Conservation (phyloP, 179 eudicot species). For the Pouteria campechiana region DNA sequence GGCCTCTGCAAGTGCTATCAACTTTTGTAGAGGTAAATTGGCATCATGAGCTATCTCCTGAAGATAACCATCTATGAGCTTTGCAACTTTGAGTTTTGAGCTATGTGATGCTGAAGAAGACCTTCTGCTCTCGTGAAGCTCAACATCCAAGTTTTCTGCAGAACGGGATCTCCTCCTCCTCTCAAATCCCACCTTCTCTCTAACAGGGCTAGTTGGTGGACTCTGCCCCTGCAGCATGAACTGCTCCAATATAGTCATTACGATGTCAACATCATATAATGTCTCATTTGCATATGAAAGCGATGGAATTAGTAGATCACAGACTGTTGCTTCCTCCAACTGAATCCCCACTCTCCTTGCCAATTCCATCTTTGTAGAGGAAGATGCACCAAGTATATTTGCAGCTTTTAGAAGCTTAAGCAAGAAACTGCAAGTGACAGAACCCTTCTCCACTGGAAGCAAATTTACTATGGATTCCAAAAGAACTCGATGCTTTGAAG, state of each 20-base stretch:
- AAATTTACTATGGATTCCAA: slow-evolving; percentile 81
- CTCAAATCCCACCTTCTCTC: slow-evolving; percentile 34
- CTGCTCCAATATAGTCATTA: slow-evolving; percentile 57
- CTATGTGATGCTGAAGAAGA: slow-evolving; percentile 84
- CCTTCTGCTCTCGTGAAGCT: slow-evolving; percentile 71
- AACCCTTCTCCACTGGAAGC: slow-evolving; percentile 53
- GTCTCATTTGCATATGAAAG: slow-evolving; percentile 5
- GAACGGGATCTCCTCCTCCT: slow-evolving; percentile 64
- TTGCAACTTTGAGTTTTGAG: slow-evolving; percentile 69
- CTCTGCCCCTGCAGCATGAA: slow-evolving; percentile 61
- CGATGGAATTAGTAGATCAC: slow-evolving; percentile 55
- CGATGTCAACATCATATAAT: slow-evolving; percentile 65
- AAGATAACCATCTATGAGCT: slow-evolving; percentile 65
- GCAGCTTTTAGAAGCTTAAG: slow-evolving; percentile 61
- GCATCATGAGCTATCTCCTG: slow-evolving; percentile 56
- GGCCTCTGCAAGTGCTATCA: slow-evolving; percentile 61
- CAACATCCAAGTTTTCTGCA: slow-evolving; percentile 50
- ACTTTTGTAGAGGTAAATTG: slow-evolving; percentile 52
- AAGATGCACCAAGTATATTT: slow-evolving; percentile 45
- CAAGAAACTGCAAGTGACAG: slow-evolving; percentile 69
- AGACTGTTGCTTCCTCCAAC: slow-evolving; percentile 61
- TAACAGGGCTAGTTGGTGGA: slow-evolving; percentile 62
- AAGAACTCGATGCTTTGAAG: slow-evolving; percentile 31
- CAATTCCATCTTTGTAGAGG: slow-evolving; percentile 61
- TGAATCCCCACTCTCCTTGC: slow-evolving; percentile 65